These are phyloP conservation scores for Rachicladosporium sp. DNA, from an alignment of 2,329 filamentous ascomycete genomes.

Conservation along the genomic window DNA sequence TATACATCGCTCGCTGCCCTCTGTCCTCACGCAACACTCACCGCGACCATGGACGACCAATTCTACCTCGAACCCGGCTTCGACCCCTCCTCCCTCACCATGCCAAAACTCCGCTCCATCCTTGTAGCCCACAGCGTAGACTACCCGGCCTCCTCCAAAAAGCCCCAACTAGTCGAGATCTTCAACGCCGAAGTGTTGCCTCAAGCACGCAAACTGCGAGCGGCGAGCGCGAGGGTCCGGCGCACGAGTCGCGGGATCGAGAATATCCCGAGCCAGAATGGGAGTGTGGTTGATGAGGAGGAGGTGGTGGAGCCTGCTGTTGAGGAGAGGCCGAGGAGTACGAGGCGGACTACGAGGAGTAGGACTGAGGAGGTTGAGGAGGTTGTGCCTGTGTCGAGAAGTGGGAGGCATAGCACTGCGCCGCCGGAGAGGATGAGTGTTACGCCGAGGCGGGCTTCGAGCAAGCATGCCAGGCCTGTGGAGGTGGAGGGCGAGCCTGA, in stretches of 20 bases:
- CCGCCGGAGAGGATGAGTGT: constrained; percentile 16
- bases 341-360: constrained; percentile 18
- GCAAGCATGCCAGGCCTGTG: constrained; percentile 30
- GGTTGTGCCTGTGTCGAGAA: constrained; percentile 18
- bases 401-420: constrained; percentile 20
- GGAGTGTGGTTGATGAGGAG: constrained; percentile 45
- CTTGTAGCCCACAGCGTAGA: constrained; percentile 77
- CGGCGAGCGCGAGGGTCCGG: constrained; percentile 64
- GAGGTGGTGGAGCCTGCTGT: constrained; percentile 28
- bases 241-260: constrained; percentile 78
- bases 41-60: constrained; percentile 42
- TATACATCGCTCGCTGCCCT: background rate
- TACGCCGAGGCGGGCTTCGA: constrained; percentile 25
- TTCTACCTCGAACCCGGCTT: constrained; percentile 83
- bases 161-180: constrained; percentile 71
- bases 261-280: constrained; percentile 55
- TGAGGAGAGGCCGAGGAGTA: constrained; percentile 24
- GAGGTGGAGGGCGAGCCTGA: constrained; percentile 38
- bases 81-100: constrained; percentile 69
- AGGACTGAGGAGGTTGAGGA: constrained; percentile 28
- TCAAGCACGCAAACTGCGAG: constrained; percentile 63
- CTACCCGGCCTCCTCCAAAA: constrained; percentile 85
- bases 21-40: background rate
- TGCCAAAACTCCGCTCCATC: constrained; percentile 80
- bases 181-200: constrained; percentile 70